A percentile compares a stretch with the other conserved stretches of the same genome.
Conservation (phyloP, 331 rosid genomes). For the Pyrus hybrid region DNA sequence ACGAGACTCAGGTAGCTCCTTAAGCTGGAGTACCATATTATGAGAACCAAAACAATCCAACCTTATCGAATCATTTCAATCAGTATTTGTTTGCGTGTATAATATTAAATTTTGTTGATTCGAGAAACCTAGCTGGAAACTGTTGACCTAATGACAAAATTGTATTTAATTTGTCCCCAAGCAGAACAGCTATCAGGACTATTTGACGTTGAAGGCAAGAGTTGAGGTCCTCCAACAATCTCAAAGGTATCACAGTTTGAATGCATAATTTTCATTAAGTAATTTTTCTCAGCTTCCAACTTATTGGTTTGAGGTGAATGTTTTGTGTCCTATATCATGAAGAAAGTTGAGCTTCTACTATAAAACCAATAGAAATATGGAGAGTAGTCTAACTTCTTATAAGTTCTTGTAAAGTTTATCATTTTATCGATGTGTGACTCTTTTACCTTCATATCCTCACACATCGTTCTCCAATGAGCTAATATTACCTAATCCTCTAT, state of each 20-base stretch:
- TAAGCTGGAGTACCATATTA: not conserved
- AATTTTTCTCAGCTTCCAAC: too few species aligned
- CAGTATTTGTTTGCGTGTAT: not conserved
- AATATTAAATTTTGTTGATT: not conserved
- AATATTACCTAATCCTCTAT: too few species aligned
- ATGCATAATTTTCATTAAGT: too few species aligned
- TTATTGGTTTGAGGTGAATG: too few species aligned
- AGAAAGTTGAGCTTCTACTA: too few species aligned
- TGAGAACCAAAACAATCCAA: not conserved
- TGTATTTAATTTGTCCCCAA: not conserved
- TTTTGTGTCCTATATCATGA: too few species aligned
- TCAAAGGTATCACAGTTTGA: slow-evolving; percentile 38
- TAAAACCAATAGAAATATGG: too few species aligned
- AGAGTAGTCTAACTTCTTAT: too few species aligned
- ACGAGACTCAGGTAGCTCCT: slow-evolving; percentile 31
- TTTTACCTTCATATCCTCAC: too few species aligned
- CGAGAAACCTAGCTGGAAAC: not conserved
- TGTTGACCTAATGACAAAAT: not conserved
- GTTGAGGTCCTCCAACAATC: slow-evolving; percentile 63
- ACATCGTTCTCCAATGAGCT: too few species aligned
- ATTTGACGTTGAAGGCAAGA: slow-evolving; percentile 56
- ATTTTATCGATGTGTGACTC: too few species aligned
- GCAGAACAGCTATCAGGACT: slow-evolving; percentile 58
- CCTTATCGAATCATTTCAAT: not conserved
- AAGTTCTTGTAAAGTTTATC: too few species aligned